Base-by-base conservation (phyloP, 768 basidiomycete genomes). In the Calocybe gangraenosa region DNA sequence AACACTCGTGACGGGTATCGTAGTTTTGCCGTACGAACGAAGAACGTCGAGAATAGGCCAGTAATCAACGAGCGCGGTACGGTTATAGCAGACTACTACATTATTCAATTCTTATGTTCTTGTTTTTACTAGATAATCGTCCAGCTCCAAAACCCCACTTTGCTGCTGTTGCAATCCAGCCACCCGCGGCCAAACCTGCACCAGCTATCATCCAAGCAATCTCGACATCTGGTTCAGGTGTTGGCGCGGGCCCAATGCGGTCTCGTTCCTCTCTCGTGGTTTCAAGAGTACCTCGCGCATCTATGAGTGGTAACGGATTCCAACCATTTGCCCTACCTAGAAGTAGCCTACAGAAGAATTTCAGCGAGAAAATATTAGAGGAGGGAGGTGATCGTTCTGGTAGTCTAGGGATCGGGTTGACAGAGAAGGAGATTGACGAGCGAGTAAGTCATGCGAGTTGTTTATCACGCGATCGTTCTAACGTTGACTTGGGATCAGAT, bases 41-140 rank as follows among this genome's bases (percentile, higher is more conserved):
- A 90, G 74, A 86, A 91, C 52, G 68, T 93, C 2, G 89, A 92
- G 68, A 92, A 92, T 58, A 83, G 81, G 48, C 83, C 84, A 1
- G 78, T 83, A 18, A 71, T 90, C 20, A 87, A 90, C 51, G 85
- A 90, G 54, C 81, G 79, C 50, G 87, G 88, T 83, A 57, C 11
- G 71, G 62, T 31, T 38, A 14, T 22, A 41, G 37, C 6, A n/a
- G 36, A 22, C 33, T 22, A 37, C 21, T 9, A 9, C 37, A 15
- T 40, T 14, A 17, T 50, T 11, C 41, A 14, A 42, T 40, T 44
- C 45, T 19, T 30, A 22, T 37, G 17, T 40, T 14, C 39, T 41
- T 13, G 34, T 22, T 36, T 22, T n/a, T n/a, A n/a, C n/a, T n/a
- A 84, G 83, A 84, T 52, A 80, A 75, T 50, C 77, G 76, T 14